Base-by-base conservation (phyloP, 306 rosid genomes). In the Cucurbita argyrosperma region DNA sequence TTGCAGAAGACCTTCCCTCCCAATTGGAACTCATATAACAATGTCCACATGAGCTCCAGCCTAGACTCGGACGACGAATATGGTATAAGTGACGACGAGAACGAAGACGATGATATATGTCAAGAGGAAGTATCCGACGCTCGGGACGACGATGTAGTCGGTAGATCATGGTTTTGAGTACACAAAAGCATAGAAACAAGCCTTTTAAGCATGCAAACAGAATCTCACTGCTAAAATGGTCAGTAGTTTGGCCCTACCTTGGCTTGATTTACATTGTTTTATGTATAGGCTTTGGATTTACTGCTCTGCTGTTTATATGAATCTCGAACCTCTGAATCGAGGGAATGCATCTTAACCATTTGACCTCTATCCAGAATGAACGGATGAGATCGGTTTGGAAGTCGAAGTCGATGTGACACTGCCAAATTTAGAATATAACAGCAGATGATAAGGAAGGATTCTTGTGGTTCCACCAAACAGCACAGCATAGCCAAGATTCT, bases 1-100 rank as follows among this genome's bases (percentile, higher is more conserved):
- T 77, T 94, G 79, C 96, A 94, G 75, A 94, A 84, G 82, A 94
- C 97, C 76, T 94, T 94, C 78, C 96, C 99, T 13, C 96, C 99
- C 19, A 94, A 91, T 81, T 94, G 99, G 97, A 91, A 79, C 78
- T 82, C 88, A 0, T 84, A 76, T 80, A 71, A 81, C 77, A 76
- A 76, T 69, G 69, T 71, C 71, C 82, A 79, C 70, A 76, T 6
- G 66, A 82, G 71, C 76, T 78, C 75, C 21, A 78, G 71, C 54
- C 21, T 59, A 43, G 87, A 78, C 51, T 72, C 78, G 58, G 88
- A 83, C 8, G 83, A 80, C 18, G 87, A 79, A 58, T 52, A 67
- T 38, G 78, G 79, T 0, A 23, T 30, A 23, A 47, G 35, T 38
- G 61, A 62, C 3, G 77, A 82, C 12, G 78, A 74, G 43, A 45